Conservation (phyloP, 2,329 filamentous ascomycete species). For the Arthrobotrys iridis region DNA sequence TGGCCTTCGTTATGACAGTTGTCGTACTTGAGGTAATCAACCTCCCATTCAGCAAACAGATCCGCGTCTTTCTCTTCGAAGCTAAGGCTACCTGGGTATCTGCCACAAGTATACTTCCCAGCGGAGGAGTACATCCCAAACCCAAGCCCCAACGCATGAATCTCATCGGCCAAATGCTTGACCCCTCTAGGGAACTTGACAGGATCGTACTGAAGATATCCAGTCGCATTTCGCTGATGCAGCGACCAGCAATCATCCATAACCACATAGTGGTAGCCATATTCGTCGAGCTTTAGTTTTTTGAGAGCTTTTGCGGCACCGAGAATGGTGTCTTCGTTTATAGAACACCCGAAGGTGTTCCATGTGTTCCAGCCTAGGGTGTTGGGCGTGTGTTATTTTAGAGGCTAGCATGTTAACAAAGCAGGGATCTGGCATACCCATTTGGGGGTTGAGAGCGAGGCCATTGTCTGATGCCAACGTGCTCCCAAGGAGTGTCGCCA, state of each 20-base stretch:
- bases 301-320: slow-evolving; percentile 65
- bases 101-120: slow-evolving; percentile 67
- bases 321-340: slow-evolving; percentile 66
- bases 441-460: slow-evolving; percentile 53
- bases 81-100: slow-evolving; percentile 69
- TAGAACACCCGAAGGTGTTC: slow-evolving; percentile 68
- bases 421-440: slow-evolving; percentile 48
- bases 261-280: slow-evolving; percentile 69
- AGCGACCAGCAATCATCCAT: slow-evolving; percentile 72
- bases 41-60: slow-evolving; percentile 66
- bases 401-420: neutral
- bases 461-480: slow-evolving; percentile 45
- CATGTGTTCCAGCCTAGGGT: slow-evolving; percentile 66
- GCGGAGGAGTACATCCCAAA: slow-evolving; percentile 72
- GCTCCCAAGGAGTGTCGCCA: neutral
- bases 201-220: slow-evolving; percentile 65
- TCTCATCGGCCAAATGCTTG: slow-evolving; percentile 65
- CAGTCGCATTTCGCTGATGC: slow-evolving; percentile 61
- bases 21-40: slow-evolving; percentile 69
- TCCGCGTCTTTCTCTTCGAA: slow-evolving; percentile 68
- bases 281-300: slow-evolving; percentile 65
- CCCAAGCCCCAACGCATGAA: slow-evolving; percentile 70
- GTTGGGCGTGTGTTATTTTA: slow-evolving; percentile 51
- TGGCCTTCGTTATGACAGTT: slow-evolving; percentile 69
- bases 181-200: slow-evolving; percentile 71